phyloP scores from a whole-genome alignment of 2,329 filamentous ascomycete species.

The Daldinia sp. region DNA sequence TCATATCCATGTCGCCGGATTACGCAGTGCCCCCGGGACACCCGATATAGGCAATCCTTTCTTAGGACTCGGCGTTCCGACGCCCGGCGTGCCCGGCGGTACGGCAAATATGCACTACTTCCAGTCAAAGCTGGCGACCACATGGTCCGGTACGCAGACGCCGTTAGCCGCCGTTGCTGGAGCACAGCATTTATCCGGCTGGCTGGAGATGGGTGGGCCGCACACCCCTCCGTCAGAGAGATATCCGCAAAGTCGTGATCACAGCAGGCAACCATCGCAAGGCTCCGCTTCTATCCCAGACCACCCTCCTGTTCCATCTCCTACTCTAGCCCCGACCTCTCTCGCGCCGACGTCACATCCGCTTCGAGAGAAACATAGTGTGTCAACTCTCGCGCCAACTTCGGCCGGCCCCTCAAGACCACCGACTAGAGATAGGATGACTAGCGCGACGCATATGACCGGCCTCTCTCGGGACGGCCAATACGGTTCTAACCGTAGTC shows the following conservation, averaged over 20 bases:
- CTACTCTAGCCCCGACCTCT: constrained; percentile 32
- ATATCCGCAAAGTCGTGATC: constrained; percentile 41
- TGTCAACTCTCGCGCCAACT: constrained; percentile 71
- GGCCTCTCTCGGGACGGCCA: constrained; percentile 38
- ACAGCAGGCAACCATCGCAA: constrained; percentile 60
- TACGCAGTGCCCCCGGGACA: constrained; percentile 51
- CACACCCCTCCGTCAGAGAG: constrained; percentile 25
- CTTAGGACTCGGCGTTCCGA: constrained; percentile 65
- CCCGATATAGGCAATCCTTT: constrained; percentile 67
- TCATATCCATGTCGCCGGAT: constrained; percentile 56
- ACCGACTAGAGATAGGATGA: constrained; percentile 64
- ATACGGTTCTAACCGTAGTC: constrained; percentile 2
- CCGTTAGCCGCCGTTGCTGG: constrained; percentile 84
- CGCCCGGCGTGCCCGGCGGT: constrained; percentile 75
- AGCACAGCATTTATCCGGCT: constrained; percentile 69
- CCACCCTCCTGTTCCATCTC: constrained; percentile 41
- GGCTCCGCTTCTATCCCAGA: constrained; percentile 62
- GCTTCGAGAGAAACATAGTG: constrained; percentile 70
- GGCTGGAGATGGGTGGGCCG: constrained; percentile 54
- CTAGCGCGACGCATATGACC: constrained; percentile 40
- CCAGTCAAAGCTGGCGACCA: constrained; percentile 78
- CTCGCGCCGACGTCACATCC: constrained; percentile 57
- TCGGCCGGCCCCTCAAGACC: constrained; percentile 66
- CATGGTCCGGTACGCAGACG: constrained; percentile 80
- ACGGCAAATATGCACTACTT: constrained; percentile 86